Evolutionary conservation across 1,139 yeast genomes (phyloP).

Genomic region (Yamadazyma mexicana): DNA sequence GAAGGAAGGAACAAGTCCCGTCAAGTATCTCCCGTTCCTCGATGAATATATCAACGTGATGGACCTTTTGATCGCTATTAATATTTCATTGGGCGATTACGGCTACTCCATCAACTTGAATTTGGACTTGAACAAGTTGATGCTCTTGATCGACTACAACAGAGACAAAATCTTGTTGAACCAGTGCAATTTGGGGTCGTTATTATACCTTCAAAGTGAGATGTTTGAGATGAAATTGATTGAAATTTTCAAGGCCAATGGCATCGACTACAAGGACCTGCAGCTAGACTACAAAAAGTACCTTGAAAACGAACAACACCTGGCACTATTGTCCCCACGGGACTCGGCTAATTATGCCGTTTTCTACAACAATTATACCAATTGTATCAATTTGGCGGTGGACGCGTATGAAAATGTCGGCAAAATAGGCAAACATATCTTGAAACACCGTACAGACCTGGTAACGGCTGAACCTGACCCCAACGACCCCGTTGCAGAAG

Average conservation of each 20-base stretch:
- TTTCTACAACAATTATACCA: slow-evolving; percentile 5
- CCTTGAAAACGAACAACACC: background rate
- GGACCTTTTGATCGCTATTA: slow-evolving; percentile 67
- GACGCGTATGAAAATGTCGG: slow-evolving; percentile 55
- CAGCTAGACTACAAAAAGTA: background rate
- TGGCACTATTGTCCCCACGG: slow-evolving; percentile 4
- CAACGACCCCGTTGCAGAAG: slow-evolving; percentile 41
- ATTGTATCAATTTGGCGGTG: slow-evolving; percentile 36
- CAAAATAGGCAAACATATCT: slow-evolving; percentile 39
- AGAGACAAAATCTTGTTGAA: slow-evolving; percentile 65
- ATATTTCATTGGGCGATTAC: slow-evolving; percentile 66
- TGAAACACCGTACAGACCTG: slow-evolving; percentile 1
- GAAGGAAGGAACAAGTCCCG: slow-evolving; percentile 30
- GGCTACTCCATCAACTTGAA: slow-evolving; percentile 63
- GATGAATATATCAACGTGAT: slow-evolving; percentile 76
- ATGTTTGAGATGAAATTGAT: slow-evolving; percentile 48
- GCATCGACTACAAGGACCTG: slow-evolving; percentile 4
- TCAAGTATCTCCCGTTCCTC: slow-evolving; percentile 35
- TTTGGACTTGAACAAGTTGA: slow-evolving; percentile 68
- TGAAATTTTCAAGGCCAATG: slow-evolving; percentile 33
- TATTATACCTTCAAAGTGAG: slow-evolving; percentile 71
- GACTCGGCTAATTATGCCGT: slow-evolving; percentile 34
- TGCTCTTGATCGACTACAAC: slow-evolving; percentile 69
- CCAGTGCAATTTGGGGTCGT: slow-evolving; percentile 71
- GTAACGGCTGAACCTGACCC: too few species aligned